Base-by-base conservation (phyloP, 164 flowering plant genomes). In the Euptelea pleiosperma region DNA sequence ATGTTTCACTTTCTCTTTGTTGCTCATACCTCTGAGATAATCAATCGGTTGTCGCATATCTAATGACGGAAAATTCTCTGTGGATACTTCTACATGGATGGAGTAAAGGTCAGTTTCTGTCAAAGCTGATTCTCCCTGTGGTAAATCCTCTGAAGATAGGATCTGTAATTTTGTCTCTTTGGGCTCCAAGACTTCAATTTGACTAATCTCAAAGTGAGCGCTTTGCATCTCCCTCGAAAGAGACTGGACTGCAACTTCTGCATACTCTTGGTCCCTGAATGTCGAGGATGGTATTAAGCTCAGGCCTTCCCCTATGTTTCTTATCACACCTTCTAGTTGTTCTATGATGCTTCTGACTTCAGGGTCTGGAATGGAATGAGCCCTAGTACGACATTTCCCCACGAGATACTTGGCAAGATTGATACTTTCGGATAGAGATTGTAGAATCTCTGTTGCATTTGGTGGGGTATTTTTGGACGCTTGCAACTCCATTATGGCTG, bases 201-300 rank as follows among this genome's bases (percentile, higher is more conserved):
- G 47, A 26, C 70, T 55, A 10, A 29, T 60, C 55, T 42, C 58
- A 50, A 82, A 65, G 21, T 45, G 47, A 55, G 46, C 77, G 60
- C 57, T 69, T 66, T 74, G 60, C 89, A 87, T 83, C 37, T 85
- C 95, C 42, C 73, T 61, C 15, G 91, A 75, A 52, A 87, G 70
- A 24, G 81, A 65, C 31, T 15, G 64, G 24, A 77, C 69, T 39
- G 87, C 87, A 47, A 64, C 36, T 74, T 77, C 77, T 34, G 71
- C 82, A 65, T 66, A 84, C 21, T 79, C 73, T 19, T 80, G 70
- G 14, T 72, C 72, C 18, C 34, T 60, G 52, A 69, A 79, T 25
- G 77, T 42, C 12, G 79, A 67, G 30, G 74, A 60, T 41, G 87
- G 83, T 61, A 83, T 75, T 51, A 39, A 63, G 75, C 77, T 75